phyloP scores from a whole-genome alignment of 192 early-diverging fungal genomes.

The Chytriomyces hyalinus region DNA sequence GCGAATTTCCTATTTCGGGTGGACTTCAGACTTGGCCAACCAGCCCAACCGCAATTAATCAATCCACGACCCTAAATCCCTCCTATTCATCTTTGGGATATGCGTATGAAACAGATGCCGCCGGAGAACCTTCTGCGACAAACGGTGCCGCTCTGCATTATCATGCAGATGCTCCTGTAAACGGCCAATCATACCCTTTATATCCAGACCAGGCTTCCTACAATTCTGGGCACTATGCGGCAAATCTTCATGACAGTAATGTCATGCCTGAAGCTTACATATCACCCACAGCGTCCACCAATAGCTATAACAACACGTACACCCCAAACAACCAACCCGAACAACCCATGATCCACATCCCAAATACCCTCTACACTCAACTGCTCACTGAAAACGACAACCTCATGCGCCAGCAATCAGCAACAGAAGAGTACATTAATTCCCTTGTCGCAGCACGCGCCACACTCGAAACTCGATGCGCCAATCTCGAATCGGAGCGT shows the following conservation, averaged over 20 bases:
- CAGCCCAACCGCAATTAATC: constrained; percentile 9
- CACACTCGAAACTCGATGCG: background rate
- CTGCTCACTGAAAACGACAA: constrained; percentile 22
- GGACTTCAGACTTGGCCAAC: constrained; percentile 33
- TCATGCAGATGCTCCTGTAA: too few species aligned
- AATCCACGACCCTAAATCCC: background rate
- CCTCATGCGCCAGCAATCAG: constrained; percentile 1
- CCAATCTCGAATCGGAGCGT: constrained; percentile 17
- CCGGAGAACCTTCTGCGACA: too few species aligned
- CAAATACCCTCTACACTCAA: background rate
- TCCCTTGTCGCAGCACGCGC: background rate
- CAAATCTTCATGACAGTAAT: too few species aligned
- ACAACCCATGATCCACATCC: constrained; percentile 16
- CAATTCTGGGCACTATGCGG: too few species aligned
- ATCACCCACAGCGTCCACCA: background rate
- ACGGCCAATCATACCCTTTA: too few species aligned
- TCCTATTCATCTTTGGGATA: background rate
- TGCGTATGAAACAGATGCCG: too few species aligned
- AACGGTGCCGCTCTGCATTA: too few species aligned
- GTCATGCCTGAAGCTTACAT: background rate
- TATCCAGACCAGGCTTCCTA: too few species aligned
- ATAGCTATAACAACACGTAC: background rate
- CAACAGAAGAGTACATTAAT: constrained; percentile 6
- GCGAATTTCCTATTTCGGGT: background rate
- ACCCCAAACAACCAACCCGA: background rate